Base-by-base conservation (phyloP, 805 yeast species). In the Blastobotrys americana region DNA sequence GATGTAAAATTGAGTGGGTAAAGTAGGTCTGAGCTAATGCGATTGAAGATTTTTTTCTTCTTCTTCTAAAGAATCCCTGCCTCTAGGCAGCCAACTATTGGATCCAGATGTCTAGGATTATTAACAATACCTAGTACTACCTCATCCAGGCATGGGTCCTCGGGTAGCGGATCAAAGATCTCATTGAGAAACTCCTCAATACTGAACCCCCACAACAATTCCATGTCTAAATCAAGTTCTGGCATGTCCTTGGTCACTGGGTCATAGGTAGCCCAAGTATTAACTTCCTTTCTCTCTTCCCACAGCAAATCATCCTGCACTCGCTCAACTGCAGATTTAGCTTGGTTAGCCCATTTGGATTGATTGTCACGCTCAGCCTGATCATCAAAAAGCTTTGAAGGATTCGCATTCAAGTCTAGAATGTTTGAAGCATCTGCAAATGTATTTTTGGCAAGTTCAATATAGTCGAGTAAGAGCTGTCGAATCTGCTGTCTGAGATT, bases 151-250 rank as follows among this genome's bases (percentile, higher is more conserved):
- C 13, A 13, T 10, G 18, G 5, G 5, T 16, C 20, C 20, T 34
- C 37, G 17, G 16, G 21, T 5, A 34, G 18, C 21, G 37, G 37
- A 10, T 19, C 33, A 23, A 38, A 39, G 20, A 39, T n/a, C 20
- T 28, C 36, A 19, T 28, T 27, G 13, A 39, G 25, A 16, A 39
- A 23, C 16, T 43, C 44, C 20, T 37, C 44, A 17, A 42, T 40
- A 5, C 48, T 21, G 15, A 48, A 6, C 28, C 48, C 50, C 46
- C 47, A 44, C 20, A 46, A 20, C 17, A 46, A 34, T 19, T 44
- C 27, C 13, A 51, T 34, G 34, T 51, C 52, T 17, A 41, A 15
- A 5, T 47, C 53, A 9, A 33, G 34, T 16, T 17, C 23, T 16
- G 43, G 47, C 22, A 43, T 49, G 19, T 34, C 16, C 15, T 37